Conservation (phyloP, 106 monocot species). For the Iris macrosiphon region DNA sequence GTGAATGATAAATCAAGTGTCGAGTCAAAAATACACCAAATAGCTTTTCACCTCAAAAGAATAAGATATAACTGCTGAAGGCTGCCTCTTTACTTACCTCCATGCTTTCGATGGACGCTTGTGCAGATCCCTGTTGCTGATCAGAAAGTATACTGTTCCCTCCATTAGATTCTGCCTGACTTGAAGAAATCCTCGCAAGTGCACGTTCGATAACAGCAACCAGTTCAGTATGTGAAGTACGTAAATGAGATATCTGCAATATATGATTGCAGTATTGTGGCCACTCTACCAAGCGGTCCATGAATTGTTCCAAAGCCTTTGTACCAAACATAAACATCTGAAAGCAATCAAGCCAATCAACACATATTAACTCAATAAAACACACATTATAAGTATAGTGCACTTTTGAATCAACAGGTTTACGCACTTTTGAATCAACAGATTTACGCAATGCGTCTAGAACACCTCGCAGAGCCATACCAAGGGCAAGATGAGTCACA, state of each 20-base stretch:
- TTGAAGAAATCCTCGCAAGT: slow-evolving; percentile 61
- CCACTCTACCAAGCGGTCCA: slow-evolving; percentile 68
- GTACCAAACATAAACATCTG: slow-evolving; percentile 87
- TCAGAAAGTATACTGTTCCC: slow-evolving; percentile 25
- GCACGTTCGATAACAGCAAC: slow-evolving; percentile 55
- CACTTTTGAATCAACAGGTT: background rate
- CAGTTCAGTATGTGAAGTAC: slow-evolving; percentile 48
- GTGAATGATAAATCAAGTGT: no score
- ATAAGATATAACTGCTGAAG: no score
- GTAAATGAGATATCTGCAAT: slow-evolving; percentile 73
- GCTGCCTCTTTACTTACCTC: no score
- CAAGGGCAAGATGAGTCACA: slow-evolving; percentile 76
- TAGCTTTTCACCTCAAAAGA: no score
- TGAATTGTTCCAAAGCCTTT: slow-evolving; percentile 64
- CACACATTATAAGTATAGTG: background rate
- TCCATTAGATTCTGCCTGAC: slow-evolving; percentile 42
- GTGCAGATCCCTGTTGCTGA: slow-evolving; percentile 36
- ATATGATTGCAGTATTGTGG: slow-evolving; percentile 84
- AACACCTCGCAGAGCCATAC: slow-evolving; percentile 85
- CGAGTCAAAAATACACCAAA: no score
- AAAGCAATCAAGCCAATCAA: slow-evolving; percentile 9
- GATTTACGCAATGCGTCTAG: slow-evolving; percentile 97
- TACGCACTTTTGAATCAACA: slow-evolving; percentile 78
- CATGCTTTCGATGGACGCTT: slow-evolving; percentile 29
- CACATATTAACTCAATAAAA: slow-evolving; percentile 5